Conservation (phyloP, 148 eudicot genomes). For the Hydrangea macrophylla region DNA sequence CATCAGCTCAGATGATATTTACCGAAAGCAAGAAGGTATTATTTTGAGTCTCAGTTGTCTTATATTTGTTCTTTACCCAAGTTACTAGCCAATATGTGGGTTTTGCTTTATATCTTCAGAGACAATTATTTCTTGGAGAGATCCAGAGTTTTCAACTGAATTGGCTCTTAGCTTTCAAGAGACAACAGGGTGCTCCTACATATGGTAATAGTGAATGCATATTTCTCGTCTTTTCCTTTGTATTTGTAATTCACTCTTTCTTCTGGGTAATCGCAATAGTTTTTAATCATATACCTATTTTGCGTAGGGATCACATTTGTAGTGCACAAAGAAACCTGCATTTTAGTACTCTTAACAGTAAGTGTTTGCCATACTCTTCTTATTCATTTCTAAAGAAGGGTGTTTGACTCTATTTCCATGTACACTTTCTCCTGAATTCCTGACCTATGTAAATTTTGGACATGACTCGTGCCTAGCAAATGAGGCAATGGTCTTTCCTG, state of each 20-base stretch:
- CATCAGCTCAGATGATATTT: conserved; percentile 80
- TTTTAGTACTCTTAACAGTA: conserved; percentile 66
- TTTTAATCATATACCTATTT: conserved; percentile 6
- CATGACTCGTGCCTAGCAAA: not conserved
- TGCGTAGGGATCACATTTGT: conserved; percentile 87
- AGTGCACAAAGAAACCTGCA: conserved; percentile 72
- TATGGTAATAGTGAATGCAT: conserved; percentile 49
- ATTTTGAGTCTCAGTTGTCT: not conserved
- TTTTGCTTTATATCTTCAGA: conserved; percentile 39
- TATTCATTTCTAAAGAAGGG: no score
- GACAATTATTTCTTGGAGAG: conserved; percentile 97
- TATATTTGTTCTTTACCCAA: no score
- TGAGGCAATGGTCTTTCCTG: not conserved
- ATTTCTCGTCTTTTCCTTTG: not conserved
- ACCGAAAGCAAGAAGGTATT: conserved; percentile 93
- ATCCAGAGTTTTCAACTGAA: conserved; percentile 80
- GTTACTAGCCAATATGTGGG: not conserved
- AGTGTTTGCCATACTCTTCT: conserved; percentile 24
- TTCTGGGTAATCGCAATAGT: not conserved
- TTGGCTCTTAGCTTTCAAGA: conserved; percentile 98
- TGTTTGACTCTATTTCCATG: not conserved
- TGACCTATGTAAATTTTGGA: not conserved
- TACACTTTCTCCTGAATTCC: not conserved
- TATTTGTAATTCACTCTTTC: not conserved
- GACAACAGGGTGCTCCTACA: conserved; percentile 79